Evolutionary conservation across 129 eudicot genomes (phyloP), one percentile per base, ranked within the genome.

Genomic region (Saposhnikovia divaricata): DNA sequence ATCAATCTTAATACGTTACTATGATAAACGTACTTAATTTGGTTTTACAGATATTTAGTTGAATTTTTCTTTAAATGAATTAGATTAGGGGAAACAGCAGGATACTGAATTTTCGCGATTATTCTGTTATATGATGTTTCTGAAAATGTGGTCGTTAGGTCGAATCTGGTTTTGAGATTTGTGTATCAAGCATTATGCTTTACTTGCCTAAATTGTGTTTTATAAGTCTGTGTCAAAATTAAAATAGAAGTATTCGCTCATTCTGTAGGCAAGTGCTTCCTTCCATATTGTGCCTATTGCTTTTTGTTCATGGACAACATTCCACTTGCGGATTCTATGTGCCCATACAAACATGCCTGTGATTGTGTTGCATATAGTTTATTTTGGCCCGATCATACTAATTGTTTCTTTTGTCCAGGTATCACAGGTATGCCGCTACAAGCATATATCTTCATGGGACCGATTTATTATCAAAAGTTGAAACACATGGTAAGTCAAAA

Each of bases 401-500:
- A 37, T 44, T 23, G 5, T 19, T 6, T 43, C 39, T 21, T 7
- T 59, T 68, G 34, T 57, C 83, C 92, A 95, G 98, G 99, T 79
- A 96, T 92, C 82, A 92, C 95, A 79, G 99, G 99, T 70, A 86
- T 78, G 81, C 97, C 99, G 34, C 87, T 96, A 80, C 95, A 96
- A 87, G 96, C 99, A 69, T 96, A 96, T 79, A 90, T 96, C 68
- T 95, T 95, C 83, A 92, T 90, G 96, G 98, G 98, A 25, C 98
- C 98, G 25, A 92, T 92, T 76, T 95, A 92, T 72, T 95, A 95
- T 88, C 98, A 92, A 57, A 92, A 90, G 83, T 85, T 95, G 89
- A 95, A 95, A 85, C 98, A 92, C 81, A 95, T 95, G 98, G 97
- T 95, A 84, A 81, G 85, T 45, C 23, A 0, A 5, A 59, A 23